These are phyloP conservation scores for California macrophylla DNA, from an alignment of 441 rosid species.

Conservation along the genomic window DNA sequence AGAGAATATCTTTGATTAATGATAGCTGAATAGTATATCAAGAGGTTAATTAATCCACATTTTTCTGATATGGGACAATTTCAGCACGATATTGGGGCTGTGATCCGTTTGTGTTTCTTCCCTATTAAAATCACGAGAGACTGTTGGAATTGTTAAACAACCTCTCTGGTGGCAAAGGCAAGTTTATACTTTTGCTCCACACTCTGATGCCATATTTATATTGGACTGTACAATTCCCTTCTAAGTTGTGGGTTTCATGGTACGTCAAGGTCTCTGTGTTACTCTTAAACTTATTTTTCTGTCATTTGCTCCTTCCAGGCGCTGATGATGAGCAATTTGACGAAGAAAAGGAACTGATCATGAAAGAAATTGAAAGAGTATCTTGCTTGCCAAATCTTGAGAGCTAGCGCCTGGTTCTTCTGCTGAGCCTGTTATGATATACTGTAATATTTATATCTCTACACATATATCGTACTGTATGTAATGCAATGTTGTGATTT, in stretches of 20 bases:
- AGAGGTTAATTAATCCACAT: too few species aligned
- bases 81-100: too few species aligned
- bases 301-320: conserved; percentile 29
- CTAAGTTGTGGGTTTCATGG: neutral
- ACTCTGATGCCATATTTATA: neutral
- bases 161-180: conserved; percentile 79
- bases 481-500: neutral
- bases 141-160: conserved; percentile 57
- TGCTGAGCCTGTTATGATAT: neutral
- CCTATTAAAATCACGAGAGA: conserved; percentile 64
- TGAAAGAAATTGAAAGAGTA: conserved; percentile 64
- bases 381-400: conserved; percentile 33
- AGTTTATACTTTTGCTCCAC: neutral
- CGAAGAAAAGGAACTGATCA: conserved; percentile 85
- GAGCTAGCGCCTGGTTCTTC: conserved; percentile 17
- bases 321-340: conserved; percentile 87
- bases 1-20: too few species aligned
- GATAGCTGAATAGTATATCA: too few species aligned
- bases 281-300: neutral
- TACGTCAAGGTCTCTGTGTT: neutral
- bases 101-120: too few species aligned
- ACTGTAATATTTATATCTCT: neutral
- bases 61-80: too few species aligned
- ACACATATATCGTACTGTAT: neutral
- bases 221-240: neutral